Evolutionary conservation across 2,329 filamentous ascomycete species (phyloP).

Genomic region (Aquanectria penicillioides): DNA sequence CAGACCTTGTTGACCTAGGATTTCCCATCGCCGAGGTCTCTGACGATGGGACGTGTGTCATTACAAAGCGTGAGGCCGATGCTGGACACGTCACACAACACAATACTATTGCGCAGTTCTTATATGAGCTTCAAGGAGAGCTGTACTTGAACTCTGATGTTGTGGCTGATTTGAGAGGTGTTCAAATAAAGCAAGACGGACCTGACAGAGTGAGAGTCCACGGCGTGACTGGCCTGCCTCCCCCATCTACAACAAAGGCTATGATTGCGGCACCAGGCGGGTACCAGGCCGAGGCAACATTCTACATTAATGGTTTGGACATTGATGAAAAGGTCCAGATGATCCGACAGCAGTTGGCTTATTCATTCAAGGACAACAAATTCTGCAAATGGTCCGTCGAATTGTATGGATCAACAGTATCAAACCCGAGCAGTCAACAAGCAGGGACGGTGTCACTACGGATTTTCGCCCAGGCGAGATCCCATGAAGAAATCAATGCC

Average conservation of each 20-base stretch:
- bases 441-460: constrained; percentile 60
- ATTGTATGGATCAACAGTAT: constrained; percentile 49
- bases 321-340: constrained; percentile 54
- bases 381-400: constrained; percentile 50
- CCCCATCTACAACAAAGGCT: constrained; percentile 47
- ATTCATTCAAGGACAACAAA: constrained; percentile 45
- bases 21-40: constrained; percentile 34
- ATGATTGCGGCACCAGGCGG: constrained; percentile 55
- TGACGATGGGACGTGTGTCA: constrained; percentile 44
- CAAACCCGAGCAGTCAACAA: constrained; percentile 55
- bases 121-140: constrained; percentile 58
- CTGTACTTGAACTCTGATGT: constrained; percentile 57
- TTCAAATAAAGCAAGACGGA: constrained; percentile 56
- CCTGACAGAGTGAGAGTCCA: constrained; percentile 46
- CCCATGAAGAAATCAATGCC: constrained; percentile 46
- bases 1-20: neutral
- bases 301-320: constrained; percentile 55
- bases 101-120: constrained; percentile 50
- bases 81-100: constrained; percentile 51
- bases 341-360: constrained; percentile 52
- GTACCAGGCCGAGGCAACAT: constrained; percentile 57
- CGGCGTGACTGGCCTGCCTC: constrained; percentile 40
- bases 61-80: constrained; percentile 47
- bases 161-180: constrained; percentile 49
- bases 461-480: constrained; percentile 57